Percentiles rank a stretch among this genome's conserved stretches.
Evolutionary conservation across 305 asterid species (phyloP).

Genomic region (Fraxinus paxiana): DNA sequence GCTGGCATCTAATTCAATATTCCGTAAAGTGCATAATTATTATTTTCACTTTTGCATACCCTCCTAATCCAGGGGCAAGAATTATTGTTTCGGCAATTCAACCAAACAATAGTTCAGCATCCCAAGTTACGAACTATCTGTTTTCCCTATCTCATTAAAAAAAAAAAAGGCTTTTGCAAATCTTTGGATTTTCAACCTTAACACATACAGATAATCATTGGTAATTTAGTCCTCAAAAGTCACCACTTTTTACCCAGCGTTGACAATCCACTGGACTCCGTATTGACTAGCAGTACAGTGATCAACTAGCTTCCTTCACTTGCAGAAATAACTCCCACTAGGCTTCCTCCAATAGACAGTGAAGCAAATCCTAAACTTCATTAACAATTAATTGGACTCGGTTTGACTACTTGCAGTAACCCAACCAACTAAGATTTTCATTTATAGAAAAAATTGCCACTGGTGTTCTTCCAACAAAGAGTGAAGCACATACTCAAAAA

Average conservation of each 20-base stretch:
- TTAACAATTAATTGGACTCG: background rate
- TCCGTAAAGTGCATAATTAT: background rate
- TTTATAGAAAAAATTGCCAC: background rate
- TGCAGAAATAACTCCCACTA: background rate
- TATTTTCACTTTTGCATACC: background rate
- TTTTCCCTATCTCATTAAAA: background rate
- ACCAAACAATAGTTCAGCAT: background rate
- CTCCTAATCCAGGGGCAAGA: background rate
- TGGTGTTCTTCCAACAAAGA: background rate
- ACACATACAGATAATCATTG: background rate
- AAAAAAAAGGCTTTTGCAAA: background rate
- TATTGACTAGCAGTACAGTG: background rate
- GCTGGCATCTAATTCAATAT: background rate
- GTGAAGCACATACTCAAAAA: background rate
- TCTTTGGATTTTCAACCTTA: background rate
- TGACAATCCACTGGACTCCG: background rate
- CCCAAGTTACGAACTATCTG: background rate
- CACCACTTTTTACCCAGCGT: background rate
- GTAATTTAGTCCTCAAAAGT: background rate
- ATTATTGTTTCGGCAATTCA: background rate
- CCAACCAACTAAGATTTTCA: background rate
- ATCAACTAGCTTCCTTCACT: background rate
- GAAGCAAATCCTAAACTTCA: background rate
- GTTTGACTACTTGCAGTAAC: background rate
- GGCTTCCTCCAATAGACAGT: background rate